Evolutionary conservation across 805 yeast genomes (phyloP).

Genomic region (Ogataea nonfermentans): DNA sequence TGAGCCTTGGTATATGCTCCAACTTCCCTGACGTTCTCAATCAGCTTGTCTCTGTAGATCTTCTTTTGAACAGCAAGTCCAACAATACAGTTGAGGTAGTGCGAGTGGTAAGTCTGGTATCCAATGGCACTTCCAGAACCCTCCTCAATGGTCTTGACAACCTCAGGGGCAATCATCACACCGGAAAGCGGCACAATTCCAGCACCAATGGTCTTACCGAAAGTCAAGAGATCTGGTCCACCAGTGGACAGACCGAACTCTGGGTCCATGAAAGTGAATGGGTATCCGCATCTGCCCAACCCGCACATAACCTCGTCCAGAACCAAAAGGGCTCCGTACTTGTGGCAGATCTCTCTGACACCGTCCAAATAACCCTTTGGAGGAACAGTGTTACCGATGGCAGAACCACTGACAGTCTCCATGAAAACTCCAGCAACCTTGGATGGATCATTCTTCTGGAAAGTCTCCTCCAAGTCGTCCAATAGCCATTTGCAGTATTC

Average conservation of each 20-base stretch:
- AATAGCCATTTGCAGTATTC: slow-evolving; percentile 38
- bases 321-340: slow-evolving; percentile 47
- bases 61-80: slow-evolving; percentile 45
- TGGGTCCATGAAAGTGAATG: slow-evolving; percentile 37
- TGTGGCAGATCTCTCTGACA: slow-evolving; percentile 44
- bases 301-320: slow-evolving; percentile 60
- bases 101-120: slow-evolving; percentile 50
- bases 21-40: slow-evolving; percentile 39
- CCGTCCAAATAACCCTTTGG: slow-evolving; percentile 47
- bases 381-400: slow-evolving; percentile 44
- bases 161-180: slow-evolving; percentile 40
- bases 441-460: slow-evolving; percentile 40
- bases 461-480: slow-evolving; percentile 39
- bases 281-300: slow-evolving; percentile 49
- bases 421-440: slow-evolving; percentile 42
- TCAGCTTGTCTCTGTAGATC: slow-evolving; percentile 36
- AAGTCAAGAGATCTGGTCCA: slow-evolving; percentile 47
- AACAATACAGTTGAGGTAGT: slow-evolving; percentile 43
- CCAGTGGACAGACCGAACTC: slow-evolving; percentile 16
- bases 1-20: slow-evolving; percentile 43
- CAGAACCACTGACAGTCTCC: slow-evolving; percentile 48
- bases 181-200: slow-evolving; percentile 51
- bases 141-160: slow-evolving; percentile 35
- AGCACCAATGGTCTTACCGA: slow-evolving; percentile 49
- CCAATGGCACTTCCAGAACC: slow-evolving; percentile 43